Conservation (phyloP, 345 rosid genomes). For the Gossypioides kirkii region DNA sequence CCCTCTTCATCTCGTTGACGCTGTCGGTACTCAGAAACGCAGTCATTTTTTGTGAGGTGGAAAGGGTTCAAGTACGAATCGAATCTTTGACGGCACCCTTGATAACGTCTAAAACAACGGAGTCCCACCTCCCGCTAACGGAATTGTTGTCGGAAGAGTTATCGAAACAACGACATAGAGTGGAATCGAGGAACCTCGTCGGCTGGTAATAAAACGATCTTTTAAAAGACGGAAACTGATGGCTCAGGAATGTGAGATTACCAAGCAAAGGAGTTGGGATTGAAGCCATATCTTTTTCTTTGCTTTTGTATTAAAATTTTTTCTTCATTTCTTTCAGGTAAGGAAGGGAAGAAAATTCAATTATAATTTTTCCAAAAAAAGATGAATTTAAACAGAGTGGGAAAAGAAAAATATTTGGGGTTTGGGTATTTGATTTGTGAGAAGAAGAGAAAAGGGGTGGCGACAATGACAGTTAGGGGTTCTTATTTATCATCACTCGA, state of each 20-base stretch:
- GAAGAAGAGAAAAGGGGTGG: too few species aligned
- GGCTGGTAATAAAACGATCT: conserved; percentile 36
- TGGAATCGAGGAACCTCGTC: conserved; percentile 30
- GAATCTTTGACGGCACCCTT: conserved; percentile 45
- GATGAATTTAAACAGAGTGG: too few species aligned
- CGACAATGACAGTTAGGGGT: too few species aligned
- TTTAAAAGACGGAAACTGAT: conserved; percentile 26
- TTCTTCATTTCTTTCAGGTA: neutral
- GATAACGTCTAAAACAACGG: conserved; percentile 47
- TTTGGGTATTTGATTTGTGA: too few species aligned
- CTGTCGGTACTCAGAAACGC: neutral
- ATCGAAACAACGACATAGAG: conserved; percentile 45
- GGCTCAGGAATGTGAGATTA: conserved; percentile 32
- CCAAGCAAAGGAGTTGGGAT: conserved; percentile 44
- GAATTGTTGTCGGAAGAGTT: conserved; percentile 29
- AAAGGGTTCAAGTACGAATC: conserved; percentile 40
- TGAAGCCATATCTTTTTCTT: conserved; percentile 52
- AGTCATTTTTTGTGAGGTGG: conserved; percentile 10
- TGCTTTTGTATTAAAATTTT: neutral
- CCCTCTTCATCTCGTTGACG: conserved; percentile 16
- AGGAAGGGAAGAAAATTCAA: too few species aligned
- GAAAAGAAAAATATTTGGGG: too few species aligned
- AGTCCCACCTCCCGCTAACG: conserved; percentile 45
- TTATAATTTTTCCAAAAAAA: too few species aligned
- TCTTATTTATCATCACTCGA: too few species aligned